Evolutionary conservation across 192 early-diverging fungal genomes (phyloP).

Genomic region (Backusella macrospora): DNA sequence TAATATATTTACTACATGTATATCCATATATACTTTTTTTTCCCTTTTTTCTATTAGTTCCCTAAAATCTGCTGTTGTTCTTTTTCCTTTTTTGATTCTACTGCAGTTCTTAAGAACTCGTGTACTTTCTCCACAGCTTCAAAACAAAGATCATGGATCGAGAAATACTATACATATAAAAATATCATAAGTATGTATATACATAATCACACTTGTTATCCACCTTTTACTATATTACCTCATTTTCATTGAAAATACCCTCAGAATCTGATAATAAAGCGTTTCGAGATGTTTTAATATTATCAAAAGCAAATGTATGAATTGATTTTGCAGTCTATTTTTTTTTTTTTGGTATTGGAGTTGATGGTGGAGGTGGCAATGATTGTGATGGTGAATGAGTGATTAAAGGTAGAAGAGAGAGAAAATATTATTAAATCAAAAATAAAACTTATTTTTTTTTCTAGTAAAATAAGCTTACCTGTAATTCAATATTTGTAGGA

Average conservation of each 20-base stretch:
- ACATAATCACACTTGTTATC: background rate
- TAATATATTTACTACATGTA: background rate
- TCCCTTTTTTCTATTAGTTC: background rate
- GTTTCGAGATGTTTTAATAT: constrained; percentile 39
- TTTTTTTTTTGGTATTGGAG: background rate
- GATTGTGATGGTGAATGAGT: background rate
- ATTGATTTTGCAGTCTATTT: constrained; percentile 62
- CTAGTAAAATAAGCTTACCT: constrained; percentile 40
- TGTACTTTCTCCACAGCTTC: constrained; percentile 51
- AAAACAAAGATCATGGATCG: constrained; percentile 40
- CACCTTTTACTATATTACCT: constrained; percentile 42
- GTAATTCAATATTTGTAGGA: constrained; percentile 75
- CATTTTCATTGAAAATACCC: constrained; percentile 71
- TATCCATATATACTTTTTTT: background rate
- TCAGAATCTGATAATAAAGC: constrained; percentile 70
- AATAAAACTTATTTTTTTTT: background rate
- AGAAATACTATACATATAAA: constrained; percentile 38
- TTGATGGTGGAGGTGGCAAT: background rate
- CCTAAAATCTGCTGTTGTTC: constrained; percentile 47
- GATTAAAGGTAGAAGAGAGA: background rate
- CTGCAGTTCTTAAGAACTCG: constrained; percentile 68
- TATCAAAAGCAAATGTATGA: constrained; percentile 88
- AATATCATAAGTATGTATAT: background rate
- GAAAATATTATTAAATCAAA: background rate
- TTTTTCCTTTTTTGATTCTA: constrained; percentile 61